Percentiles rank a stretch among this genome's conserved stretches.
These are phyloP conservation scores for Trametes villosa DNA, from an alignment of 768 basidiomycete species.

Conservation along the genomic window DNA sequence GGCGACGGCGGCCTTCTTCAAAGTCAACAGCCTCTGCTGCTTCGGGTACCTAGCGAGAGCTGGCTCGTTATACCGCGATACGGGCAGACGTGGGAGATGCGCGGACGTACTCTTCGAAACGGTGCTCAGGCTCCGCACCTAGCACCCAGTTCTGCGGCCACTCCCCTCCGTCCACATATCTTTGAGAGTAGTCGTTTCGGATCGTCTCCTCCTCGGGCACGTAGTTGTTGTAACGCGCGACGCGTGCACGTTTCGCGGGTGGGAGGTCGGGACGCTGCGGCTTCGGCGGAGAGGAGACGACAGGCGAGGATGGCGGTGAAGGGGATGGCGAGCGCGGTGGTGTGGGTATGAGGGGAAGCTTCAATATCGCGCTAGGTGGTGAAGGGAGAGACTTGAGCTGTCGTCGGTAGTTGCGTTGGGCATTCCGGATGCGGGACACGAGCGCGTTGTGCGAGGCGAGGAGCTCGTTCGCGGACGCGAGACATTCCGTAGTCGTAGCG, in stretches of 20 bases:
- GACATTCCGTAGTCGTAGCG: constrained; percentile 49
- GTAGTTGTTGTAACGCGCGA: constrained; percentile 77
- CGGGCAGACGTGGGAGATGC: not conserved
- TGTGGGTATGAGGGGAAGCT: constrained; percentile 61
- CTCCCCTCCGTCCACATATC: constrained; percentile 89
- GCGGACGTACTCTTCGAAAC: constrained; percentile 89
- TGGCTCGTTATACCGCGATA: not conserved
- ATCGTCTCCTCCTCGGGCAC: constrained; percentile 95
- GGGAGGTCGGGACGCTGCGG: constrained; percentile 56
- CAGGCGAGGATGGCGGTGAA: constrained; percentile 52
- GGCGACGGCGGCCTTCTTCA: constrained; percentile 82
- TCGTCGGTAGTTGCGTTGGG: constrained; percentile 61
- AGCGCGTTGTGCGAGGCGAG: constrained; percentile 65
- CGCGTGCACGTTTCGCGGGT: constrained; percentile 75
- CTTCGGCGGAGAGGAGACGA: constrained; percentile 39
- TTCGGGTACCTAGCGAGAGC: constrained; percentile 86
- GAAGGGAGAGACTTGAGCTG: constrained; percentile 58
- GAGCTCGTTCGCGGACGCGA: constrained; percentile 65
- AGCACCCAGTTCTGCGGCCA: constrained; percentile 95
- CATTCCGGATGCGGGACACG: constrained; percentile 54
- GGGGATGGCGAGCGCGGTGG: constrained; percentile 55
- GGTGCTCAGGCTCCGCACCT: constrained; percentile 83
- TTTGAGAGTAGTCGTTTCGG: constrained; percentile 90
- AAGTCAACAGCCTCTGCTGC: constrained; percentile 77
- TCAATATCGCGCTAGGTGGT: constrained; percentile 58